Percentiles rank a stretch among this genome's conserved stretches.
These are phyloP conservation scores for Agrocybe pediades DNA, from an alignment of 768 basidiomycete genomes.

Conservation along the genomic window DNA sequence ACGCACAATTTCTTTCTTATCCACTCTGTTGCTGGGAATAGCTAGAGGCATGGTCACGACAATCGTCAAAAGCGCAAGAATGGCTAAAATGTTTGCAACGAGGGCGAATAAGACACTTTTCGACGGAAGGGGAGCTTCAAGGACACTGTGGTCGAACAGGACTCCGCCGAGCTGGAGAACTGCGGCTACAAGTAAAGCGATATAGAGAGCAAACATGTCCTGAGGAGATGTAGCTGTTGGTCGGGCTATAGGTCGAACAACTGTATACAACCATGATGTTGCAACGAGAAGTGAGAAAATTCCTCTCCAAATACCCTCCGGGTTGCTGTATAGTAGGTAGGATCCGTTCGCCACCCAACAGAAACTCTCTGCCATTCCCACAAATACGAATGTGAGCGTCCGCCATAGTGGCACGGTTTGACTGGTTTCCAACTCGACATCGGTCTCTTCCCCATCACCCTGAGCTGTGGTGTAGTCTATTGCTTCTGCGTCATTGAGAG, in stretches of 20 bases:
- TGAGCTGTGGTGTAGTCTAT: constrained; percentile 29
- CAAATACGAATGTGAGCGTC: constrained; percentile 52
- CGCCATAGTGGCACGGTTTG: constrained; percentile 56
- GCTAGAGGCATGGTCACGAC: constrained; percentile 66
- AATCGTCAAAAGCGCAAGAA: constrained; percentile 44
- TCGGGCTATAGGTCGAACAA: constrained; percentile 51
- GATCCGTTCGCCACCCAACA: constrained; percentile 63
- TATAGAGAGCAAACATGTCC: constrained; percentile 64
- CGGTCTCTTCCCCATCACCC: constrained; percentile 22
- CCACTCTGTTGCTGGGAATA: constrained; percentile 55
- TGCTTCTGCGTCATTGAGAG: constrained; percentile 59
- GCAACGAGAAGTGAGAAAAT: constrained; percentile 50
- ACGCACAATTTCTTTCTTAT: constrained; percentile 65
- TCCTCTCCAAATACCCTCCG: constrained; percentile 31
- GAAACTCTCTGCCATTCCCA: constrained; percentile 59
- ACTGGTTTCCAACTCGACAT: constrained; percentile 18
- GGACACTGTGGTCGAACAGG: constrained; percentile 50
- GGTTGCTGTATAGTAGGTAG: constrained; percentile 46
- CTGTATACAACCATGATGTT: constrained; percentile 67
- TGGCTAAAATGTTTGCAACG: constrained; percentile 43
- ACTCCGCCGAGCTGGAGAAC: constrained; percentile 54
- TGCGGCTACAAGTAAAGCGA: constrained; percentile 45
- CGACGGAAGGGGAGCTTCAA: constrained; percentile 43
- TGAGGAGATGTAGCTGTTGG: constrained; percentile 60
- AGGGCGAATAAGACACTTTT: constrained; percentile 27